Evolutionary conservation across 257 asterid genomes (phyloP).

Genomic region (Petunia secreta): DNA sequence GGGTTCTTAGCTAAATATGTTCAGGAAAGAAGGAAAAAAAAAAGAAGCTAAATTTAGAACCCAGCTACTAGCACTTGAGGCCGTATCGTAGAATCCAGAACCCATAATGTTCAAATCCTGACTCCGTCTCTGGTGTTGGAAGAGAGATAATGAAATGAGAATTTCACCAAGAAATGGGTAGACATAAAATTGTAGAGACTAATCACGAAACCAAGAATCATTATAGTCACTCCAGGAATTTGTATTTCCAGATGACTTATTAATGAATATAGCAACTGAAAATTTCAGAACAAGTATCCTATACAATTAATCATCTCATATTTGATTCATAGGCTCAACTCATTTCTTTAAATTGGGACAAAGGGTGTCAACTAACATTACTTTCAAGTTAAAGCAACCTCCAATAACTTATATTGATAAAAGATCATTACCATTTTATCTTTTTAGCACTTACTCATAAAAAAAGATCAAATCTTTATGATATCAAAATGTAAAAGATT

Average conservation of each 20-base stretch:
- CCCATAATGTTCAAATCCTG: too few relatives aligned
- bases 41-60: too few relatives aligned
- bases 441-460: neutral
- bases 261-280: neutral
- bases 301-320: neutral
- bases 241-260: neutral
- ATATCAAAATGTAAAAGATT: neutral
- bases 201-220: neutral
- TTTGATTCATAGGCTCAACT: neutral
- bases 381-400: neutral
- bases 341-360: too few relatives aligned
- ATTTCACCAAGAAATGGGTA: neutral
- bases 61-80: too few relatives aligned
- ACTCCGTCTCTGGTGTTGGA: too few relatives aligned
- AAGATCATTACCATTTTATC: neutral
- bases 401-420: neutral
- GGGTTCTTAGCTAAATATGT: too few relatives aligned
- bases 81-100: too few relatives aligned
- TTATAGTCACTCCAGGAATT: neutral
- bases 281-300: neutral
- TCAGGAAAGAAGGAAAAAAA: too few relatives aligned
- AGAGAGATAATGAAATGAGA: neutral
- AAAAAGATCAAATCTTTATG: neutral
- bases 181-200: neutral
- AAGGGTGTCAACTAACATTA: too few relatives aligned